Evolutionary conservation across 768 basidiomycete species (phyloP).

Genomic region (Hericium rajendrae): DNA sequence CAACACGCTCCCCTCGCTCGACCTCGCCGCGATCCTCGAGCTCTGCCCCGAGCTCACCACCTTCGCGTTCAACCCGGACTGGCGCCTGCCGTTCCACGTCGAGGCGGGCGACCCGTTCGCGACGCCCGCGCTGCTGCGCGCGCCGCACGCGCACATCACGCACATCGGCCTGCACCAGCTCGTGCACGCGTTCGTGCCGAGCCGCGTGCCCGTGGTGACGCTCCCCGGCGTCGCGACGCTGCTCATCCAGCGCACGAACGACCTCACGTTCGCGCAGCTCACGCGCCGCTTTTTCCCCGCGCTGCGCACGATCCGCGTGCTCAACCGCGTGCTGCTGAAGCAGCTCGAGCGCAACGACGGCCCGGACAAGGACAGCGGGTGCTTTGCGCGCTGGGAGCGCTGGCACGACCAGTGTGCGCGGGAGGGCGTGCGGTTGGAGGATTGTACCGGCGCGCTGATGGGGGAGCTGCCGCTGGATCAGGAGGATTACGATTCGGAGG

Average conservation of each 20-base stretch:
- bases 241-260: slow-evolving; percentile 43
- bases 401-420: slow-evolving; percentile 52
- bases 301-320: slow-evolving; percentile 46
- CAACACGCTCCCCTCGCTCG: slow-evolving; percentile 44
- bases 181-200: slow-evolving; percentile 49
- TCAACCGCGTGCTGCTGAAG: slow-evolving; percentile 44
- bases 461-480: slow-evolving; percentile 32
- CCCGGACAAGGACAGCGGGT: slow-evolving; percentile 24
- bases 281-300: slow-evolving; percentile 48
- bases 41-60: slow-evolving; percentile 52
- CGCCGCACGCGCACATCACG: slow-evolving; percentile 46
- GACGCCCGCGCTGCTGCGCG: slow-evolving; percentile 21
- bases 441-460: slow-evolving; percentile 60
- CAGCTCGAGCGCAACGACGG: slow-evolving; percentile 49
- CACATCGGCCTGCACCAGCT: slow-evolving; percentile 65
- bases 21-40: slow-evolving; percentile 51
- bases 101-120: slow-evolving; percentile 11
- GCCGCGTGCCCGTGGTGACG: slow-evolving; percentile 32
- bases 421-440: slow-evolving; percentile 54
- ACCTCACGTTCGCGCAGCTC: slow-evolving; percentile 52
- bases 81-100: slow-evolving; percentile 34
- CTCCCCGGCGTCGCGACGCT: slow-evolving; percentile 29
- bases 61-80: slow-evolving; percentile 70
- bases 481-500: slow-evolving; percentile 25
- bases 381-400: slow-evolving; percentile 49